phyloP scores from a whole-genome alignment of 805 yeast species.

The Candida boleticola region DNA sequence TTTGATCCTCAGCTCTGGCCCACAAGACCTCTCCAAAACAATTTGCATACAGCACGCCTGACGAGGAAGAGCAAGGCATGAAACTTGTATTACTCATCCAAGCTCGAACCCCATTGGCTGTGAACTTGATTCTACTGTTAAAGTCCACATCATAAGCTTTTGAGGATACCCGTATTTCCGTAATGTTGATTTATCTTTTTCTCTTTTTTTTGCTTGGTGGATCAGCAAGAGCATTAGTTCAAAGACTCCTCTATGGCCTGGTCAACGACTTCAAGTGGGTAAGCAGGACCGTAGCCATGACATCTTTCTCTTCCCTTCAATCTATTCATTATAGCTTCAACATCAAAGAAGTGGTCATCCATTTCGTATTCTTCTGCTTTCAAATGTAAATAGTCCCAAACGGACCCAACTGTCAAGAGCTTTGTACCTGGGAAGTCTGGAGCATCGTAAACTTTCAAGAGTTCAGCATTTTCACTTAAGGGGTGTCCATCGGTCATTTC shows the following conservation, averaged over 20 bases:
- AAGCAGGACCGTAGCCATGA: conserved; percentile 78
- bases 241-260: conserved; percentile 22
- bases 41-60: too few relatives aligned
- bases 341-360: conserved; percentile 50
- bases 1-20: too few relatives aligned
- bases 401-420: conserved; percentile 69
- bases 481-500: conserved; percentile 28
- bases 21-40: too few relatives aligned
- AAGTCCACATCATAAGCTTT: too few relatives aligned
- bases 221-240: too few relatives aligned
- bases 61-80: too few relatives aligned
- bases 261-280: conserved; percentile 45
- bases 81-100: too few relatives aligned
- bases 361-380: conserved; percentile 44
- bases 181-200: too few relatives aligned
- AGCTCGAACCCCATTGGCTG: too few relatives aligned
- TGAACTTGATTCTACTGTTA: too few relatives aligned
- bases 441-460: conserved; percentile 32
- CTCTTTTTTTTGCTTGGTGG: too few relatives aligned
- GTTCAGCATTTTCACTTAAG: conserved; percentile 12
- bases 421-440: conserved; percentile 42
- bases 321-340: conserved; percentile 53
- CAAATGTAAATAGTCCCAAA: conserved; percentile 73
- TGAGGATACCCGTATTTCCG: too few relatives aligned
- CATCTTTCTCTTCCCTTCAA: conserved; percentile 71